A percentile compares a stretch with the other conserved stretches of the same genome.
These are phyloP conservation scores for Acacia acuminata DNA, from an alignment of 306 rosid genomes.

Conservation along the genomic window DNA sequence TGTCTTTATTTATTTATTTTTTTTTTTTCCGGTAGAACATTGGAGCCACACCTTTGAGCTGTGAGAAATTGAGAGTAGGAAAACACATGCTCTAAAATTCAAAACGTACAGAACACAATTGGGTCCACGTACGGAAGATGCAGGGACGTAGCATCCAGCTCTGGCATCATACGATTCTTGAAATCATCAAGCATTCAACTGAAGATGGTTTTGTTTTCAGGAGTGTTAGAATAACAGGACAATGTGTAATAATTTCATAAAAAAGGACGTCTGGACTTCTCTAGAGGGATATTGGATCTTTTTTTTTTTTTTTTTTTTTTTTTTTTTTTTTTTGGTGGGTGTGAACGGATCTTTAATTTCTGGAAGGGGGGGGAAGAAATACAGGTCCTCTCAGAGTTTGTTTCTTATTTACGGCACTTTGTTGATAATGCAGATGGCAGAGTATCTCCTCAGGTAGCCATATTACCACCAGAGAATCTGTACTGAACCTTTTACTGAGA, in stretches of 20 bases:
- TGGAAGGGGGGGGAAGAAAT: background rate
- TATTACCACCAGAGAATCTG: conserved; percentile 13
- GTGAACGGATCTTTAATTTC: background rate
- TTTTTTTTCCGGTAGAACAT: background rate
- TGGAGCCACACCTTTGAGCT: background rate
- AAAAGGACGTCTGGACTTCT: background rate
- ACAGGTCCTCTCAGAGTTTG: background rate
- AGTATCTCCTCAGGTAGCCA: background rate
- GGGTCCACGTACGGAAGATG: background rate
- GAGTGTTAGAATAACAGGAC: background rate
- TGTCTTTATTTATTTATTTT: no score
- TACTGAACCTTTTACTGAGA: background rate
- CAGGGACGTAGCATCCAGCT: background rate
- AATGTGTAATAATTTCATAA: background rate
- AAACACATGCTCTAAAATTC: background rate
- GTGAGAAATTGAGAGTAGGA: background rate
- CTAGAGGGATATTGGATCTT: background rate
- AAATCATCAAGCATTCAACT: background rate
- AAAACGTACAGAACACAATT: background rate
- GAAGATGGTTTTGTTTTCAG: background rate
- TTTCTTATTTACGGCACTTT: background rate
- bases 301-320: background rate
- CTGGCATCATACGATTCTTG: conserved; percentile 9
- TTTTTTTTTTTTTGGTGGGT: background rate
- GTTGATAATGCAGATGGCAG: background rate